Conservation (phyloP, 75 land plant species). For the Isoetes taiwanensis region DNA sequence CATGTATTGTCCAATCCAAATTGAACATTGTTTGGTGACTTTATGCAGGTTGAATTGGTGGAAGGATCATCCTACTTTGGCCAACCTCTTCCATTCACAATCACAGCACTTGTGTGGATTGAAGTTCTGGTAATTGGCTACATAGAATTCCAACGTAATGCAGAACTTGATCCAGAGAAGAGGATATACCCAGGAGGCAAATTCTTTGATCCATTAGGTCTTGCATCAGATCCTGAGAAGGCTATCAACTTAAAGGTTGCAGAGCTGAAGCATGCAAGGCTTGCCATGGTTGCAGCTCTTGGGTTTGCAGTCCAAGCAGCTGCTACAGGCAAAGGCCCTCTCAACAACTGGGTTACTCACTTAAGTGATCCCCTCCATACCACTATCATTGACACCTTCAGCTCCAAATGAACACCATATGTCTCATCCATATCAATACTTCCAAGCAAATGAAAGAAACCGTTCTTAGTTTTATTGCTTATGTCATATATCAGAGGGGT, state of each 20-base stretch:
- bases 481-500: no score
- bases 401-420: conserved; percentile 23
- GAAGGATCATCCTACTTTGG: conserved; percentile 94
- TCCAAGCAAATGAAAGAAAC: no score
- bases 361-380: conserved; percentile 94
- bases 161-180: conserved; percentile 87
- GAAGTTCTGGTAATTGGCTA: conserved; percentile 77
- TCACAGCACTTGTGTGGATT: conserved; percentile 63
- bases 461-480: no score
- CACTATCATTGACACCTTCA: conserved; percentile 81
- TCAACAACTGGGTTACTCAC: conserved; percentile 90
- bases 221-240: conserved; percentile 86
- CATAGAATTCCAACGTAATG: conserved; percentile 95
- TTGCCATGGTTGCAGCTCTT: conserved; percentile 88
- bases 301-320: conserved; percentile 95
- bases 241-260: conserved; percentile 69
- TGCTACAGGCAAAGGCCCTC: conserved; percentile 90
- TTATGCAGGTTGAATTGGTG: conserved; percentile 82
- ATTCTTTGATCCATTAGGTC: conserved; percentile 71
- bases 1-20: no score
- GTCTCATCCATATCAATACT: no score
- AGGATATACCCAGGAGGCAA: conserved; percentile 89
- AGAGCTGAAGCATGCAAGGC: conserved; percentile 95
- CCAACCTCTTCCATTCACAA: conserved; percentile 74
- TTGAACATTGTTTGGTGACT: no score